Evolutionary conservation across 148 eudicot species (phyloP).

Genomic region (Beta vulgaris): DNA sequence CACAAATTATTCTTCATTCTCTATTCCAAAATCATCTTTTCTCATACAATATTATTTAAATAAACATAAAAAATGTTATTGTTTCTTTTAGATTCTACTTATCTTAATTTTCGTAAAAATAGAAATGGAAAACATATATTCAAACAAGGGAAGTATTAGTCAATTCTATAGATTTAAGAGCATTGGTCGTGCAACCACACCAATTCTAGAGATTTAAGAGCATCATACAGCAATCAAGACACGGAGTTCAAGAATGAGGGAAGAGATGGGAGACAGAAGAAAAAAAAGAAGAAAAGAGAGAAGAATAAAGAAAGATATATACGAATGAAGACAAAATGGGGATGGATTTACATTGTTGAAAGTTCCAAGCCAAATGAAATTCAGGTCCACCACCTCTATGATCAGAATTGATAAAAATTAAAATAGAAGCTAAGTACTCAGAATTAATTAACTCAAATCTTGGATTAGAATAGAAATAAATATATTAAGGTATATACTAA

Average conservation of each 20-base stretch:
- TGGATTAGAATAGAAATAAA: conserved; percentile 4
- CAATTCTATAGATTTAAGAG: too few species aligned
- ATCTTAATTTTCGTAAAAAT: too few species aligned
- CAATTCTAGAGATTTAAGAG: background rate
- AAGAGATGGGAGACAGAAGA: background rate
- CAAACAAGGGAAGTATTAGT: too few species aligned
- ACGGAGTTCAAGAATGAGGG: conserved; percentile 7
- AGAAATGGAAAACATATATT: too few species aligned
- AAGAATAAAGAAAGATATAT: background rate
- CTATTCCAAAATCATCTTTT: too few species aligned
- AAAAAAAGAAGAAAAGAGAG: too few species aligned
- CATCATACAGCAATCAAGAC: conserved; percentile 15
- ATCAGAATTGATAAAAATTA: too few species aligned
- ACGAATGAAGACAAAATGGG: conserved; percentile 24
- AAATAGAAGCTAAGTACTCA: background rate
- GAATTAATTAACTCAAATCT: background rate
- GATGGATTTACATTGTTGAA: conserved; percentile 20
- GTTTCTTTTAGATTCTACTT: too few species aligned
- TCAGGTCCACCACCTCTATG: conserved; percentile 10
- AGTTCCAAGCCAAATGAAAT: conserved; percentile 30
- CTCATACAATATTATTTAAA: too few species aligned
- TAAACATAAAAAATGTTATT: too few species aligned
- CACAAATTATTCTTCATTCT: too few species aligned
- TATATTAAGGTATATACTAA: conserved; percentile 19
- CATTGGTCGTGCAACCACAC: background rate